phyloP scores from a whole-genome alignment of 1,284 basidiomycete genomes.

The Coniophora puteana region DNA sequence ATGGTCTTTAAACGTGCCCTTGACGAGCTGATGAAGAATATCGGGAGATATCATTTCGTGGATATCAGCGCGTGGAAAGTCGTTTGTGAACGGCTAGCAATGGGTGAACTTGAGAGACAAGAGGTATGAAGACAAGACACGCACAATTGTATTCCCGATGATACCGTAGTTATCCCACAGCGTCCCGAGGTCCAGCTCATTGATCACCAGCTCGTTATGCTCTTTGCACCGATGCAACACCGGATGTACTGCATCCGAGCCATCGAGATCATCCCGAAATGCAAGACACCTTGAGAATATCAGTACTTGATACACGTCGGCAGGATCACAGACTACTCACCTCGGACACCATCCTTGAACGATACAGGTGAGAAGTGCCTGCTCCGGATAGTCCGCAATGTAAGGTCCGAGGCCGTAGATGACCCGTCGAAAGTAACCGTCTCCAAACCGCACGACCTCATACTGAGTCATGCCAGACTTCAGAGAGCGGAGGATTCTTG shows the following conservation, averaged over 20 bases:
- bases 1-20: constrained; percentile 6
- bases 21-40: constrained; percentile 5
- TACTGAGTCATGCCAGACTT: constrained; percentile 4
- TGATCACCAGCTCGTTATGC: background rate
- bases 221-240: too few species aligned
- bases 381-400: constrained; percentile 14
- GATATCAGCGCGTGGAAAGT: constrained; percentile 9
- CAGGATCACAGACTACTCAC: constrained; percentile 1
- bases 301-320: background rate
- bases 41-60: constrained; percentile 7
- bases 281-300: constrained; percentile 8
- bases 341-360: constrained; percentile 3
- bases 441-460: constrained; percentile 3
- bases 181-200: background rate
- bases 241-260: background rate
- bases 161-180: constrained; percentile 5
- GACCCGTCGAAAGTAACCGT: constrained; percentile 3
- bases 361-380: constrained; percentile 7
- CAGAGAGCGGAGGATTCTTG: constrained; percentile 3
- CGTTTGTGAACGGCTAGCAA: constrained; percentile 4
- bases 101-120: too few species aligned
- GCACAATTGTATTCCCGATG: background rate
- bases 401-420: constrained; percentile 8
- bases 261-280: constrained; percentile 10
- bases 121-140: background rate